Evolutionary conservation across 805 yeast species (phyloP), one percentile per base, ranked within the genome.

Genomic region (Candida nitratophila): DNA sequence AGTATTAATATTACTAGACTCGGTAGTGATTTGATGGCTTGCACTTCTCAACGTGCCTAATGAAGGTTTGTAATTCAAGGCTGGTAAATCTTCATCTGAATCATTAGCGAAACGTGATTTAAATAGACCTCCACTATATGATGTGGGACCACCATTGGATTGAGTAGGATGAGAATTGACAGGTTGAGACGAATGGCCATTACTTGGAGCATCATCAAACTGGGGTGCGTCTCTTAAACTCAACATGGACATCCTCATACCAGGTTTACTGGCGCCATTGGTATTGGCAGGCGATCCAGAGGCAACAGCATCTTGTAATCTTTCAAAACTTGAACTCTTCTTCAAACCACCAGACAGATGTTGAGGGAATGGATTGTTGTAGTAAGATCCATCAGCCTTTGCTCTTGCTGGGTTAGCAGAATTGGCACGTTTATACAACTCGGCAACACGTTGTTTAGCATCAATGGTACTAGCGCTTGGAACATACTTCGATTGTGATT

Each of bases 71-170:
- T 21, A 35, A 26, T 51, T 53, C 19, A 29, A n/a, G 1, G 47
- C 22, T 12, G 62, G 60, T 22, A 51, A 54, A 19, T 73, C 78
- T 14, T 57, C 58, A 38, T 81, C 86, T 14, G 82, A 80, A 53
- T 81, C 86, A 55, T 82, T 88, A 5, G 67, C 69, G 21, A 39
- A 74, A 51, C 86, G 68, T 1, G 87, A 80, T 45, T 64, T 73
- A 60, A 69, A 74, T 6, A 70, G 74, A 8, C 48, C 47, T 37
- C 40, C 40, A 27, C 21, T 17, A 27, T 24, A 24, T 14, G 33
- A 33, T 27, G 27, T 38, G 26, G 43, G 31, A 24, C 37, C 35
- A 34, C 27, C 37, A 34, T 34, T 40, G 62, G 19, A 41, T 45
- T 4, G 52, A 10, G 10, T 10, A 29, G 34, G 40, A 50, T 40